These are phyloP conservation scores for Macadamia integrifolia DNA, from an alignment of 164 flowering plant genomes.

Conservation along the genomic window DNA sequence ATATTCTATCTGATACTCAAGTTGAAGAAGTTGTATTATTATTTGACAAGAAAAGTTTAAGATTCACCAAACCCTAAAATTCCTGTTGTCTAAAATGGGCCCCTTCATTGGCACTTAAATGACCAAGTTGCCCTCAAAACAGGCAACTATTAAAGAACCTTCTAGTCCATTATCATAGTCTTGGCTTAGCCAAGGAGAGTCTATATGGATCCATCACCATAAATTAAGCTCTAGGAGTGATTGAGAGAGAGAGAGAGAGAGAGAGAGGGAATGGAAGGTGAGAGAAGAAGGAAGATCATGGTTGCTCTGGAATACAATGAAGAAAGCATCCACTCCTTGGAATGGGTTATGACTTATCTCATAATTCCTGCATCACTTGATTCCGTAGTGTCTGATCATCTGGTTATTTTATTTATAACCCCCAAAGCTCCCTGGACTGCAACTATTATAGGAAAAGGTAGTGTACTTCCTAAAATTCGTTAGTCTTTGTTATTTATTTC, in stretches of 20 bases:
- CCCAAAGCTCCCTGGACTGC: background rate
- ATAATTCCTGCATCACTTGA: background rate
- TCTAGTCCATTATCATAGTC: no score
- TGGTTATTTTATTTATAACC: slow-evolving; percentile 7
- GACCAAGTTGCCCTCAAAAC: no score
- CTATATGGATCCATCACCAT: no score
- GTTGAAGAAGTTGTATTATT: no score
- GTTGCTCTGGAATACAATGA: slow-evolving; percentile 13
- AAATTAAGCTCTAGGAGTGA: background rate
- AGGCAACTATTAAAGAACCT: no score
- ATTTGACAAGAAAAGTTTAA: no score
- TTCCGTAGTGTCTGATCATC: slow-evolving; percentile 1
- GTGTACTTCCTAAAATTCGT: background rate
- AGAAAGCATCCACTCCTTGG: slow-evolving; percentile 12
- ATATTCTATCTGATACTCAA: no score
- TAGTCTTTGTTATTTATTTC: background rate
- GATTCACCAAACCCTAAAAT: no score
- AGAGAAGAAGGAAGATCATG: slow-evolving; percentile 13
- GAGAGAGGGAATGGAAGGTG: background rate
- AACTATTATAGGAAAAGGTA: slow-evolving; percentile 5
- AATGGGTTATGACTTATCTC: slow-evolving; percentile 18
- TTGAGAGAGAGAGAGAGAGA: background rate
- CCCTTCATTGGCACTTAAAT: no score
- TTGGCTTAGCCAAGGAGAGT: no score
- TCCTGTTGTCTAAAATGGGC: no score